A percentile compares a stretch with the other conserved stretches of the same genome.
Evolutionary conservation across 352 stramenopile species (phyloP).

Genomic region (Pythium grandisporangium): DNA sequence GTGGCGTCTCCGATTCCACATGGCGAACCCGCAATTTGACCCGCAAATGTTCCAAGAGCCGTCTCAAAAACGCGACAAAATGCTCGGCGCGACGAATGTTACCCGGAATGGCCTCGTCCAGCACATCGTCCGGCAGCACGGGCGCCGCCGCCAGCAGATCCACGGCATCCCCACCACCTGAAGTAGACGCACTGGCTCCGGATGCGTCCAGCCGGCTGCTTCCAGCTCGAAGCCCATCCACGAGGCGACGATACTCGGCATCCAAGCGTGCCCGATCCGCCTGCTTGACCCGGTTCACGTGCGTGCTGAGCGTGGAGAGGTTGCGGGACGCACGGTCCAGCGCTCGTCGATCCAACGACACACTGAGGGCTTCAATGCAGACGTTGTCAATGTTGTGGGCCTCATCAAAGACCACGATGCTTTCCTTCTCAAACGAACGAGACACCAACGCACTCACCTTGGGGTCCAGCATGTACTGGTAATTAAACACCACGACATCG

Average conservation of each 20-base stretch:
- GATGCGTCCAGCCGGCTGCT: conserved; percentile 34
- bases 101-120: conserved; percentile 95
- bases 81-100: conserved; percentile 98
- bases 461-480: conserved; percentile 99
- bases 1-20: conserved; percentile 94
- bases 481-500: conserved; percentile 99
- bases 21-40: conserved; percentile 75
- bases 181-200: too few species aligned
- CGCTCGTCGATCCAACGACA: conserved; percentile 90
- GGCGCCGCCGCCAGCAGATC: conserved; percentile 73
- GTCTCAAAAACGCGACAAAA: conserved; percentile 97
- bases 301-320: conserved; percentile 65
- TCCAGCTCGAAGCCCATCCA: conserved; percentile 86
- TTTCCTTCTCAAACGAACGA: conserved; percentile 91
- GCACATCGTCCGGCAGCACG: conserved; percentile 88
- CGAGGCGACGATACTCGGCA: conserved; percentile 93
- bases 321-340: conserved; percentile 91
- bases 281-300: conserved; percentile 85
- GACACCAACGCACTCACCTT: conserved; percentile 91
- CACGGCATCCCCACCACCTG: too few species aligned
- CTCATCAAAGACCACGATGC: conserved; percentile 96
- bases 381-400: conserved; percentile 99
- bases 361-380: conserved; percentile 97
- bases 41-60: conserved; percentile 93
- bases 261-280: conserved; percentile 88